Evolutionary conservation across 2,329 filamentous ascomycete genomes (phyloP).

Genomic region (Elsinoe ampelina): DNA sequence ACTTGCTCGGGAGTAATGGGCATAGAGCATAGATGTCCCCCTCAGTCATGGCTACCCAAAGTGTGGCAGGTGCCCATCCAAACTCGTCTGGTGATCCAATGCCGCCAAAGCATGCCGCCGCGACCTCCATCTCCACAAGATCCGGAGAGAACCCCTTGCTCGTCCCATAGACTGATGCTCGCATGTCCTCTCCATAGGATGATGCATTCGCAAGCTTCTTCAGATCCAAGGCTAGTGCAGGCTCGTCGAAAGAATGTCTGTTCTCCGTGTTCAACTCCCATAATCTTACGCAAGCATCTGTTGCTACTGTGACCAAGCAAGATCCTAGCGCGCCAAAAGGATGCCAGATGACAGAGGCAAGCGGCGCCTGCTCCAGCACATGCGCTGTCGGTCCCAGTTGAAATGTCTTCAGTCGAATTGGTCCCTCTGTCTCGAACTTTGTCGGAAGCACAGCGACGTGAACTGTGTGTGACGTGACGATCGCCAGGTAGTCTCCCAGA

Average conservation of each 20-base stretch:
- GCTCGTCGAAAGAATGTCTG: slow-evolving; percentile 77
- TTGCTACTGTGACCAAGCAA: slow-evolving; percentile 79
- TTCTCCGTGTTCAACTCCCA: slow-evolving; percentile 85
- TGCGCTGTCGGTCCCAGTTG: slow-evolving; percentile 89
- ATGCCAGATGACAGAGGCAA: slow-evolving; percentile 84
- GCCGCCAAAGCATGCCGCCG: slow-evolving; percentile 82
- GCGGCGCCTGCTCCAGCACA: slow-evolving; percentile 71
- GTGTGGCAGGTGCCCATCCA: slow-evolving; percentile 86
- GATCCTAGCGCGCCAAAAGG: slow-evolving; percentile 74
- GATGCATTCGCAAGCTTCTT: slow-evolving; percentile 81
- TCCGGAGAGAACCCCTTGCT: slow-evolving; percentile 83
- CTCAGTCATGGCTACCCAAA: slow-evolving; percentile 92
- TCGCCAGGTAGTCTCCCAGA: slow-evolving; percentile 68
- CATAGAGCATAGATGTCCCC: slow-evolving; percentile 92
- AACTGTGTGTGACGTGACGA: slow-evolving; percentile 78
- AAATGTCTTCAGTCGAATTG: slow-evolving; percentile 74
- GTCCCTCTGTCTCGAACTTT: slow-evolving; percentile 44
- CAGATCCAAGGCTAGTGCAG: slow-evolving; percentile 75
- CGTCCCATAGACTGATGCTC: slow-evolving; percentile 61
- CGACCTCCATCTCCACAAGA: slow-evolving; percentile 86
- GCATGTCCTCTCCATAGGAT: slow-evolving; percentile 72
- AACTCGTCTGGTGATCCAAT: slow-evolving; percentile 48
- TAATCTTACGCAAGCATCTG: slow-evolving; percentile 75
- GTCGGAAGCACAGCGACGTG: slow-evolving; percentile 78
- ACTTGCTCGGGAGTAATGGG: slow-evolving; percentile 77